These are phyloP conservation scores for Eremochloa ophiuroides DNA, from an alignment of 176 grass and related monocot genomes.

Conservation along the genomic window DNA sequence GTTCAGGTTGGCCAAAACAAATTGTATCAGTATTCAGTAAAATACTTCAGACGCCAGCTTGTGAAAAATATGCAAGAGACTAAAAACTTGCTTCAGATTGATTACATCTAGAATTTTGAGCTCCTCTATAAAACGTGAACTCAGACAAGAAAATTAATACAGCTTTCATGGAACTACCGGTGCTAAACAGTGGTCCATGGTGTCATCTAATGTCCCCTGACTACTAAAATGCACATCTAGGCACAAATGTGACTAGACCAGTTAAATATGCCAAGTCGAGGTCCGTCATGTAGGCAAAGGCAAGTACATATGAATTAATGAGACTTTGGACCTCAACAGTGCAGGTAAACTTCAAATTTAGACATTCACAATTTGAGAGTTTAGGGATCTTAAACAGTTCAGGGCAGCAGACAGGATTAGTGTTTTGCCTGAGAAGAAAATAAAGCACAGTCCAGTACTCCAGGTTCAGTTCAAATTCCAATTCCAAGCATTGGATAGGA, in stretches of 20 bases:
- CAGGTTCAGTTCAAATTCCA: not conserved
- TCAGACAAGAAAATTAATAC: not conserved
- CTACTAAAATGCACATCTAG: not conserved
- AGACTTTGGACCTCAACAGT: not conserved
- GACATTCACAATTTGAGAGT: not conserved
- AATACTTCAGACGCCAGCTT: not conserved
- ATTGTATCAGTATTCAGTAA: not conserved
- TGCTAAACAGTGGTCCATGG: not conserved
- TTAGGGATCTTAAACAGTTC: not conserved
- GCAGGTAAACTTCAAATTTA: not conserved
- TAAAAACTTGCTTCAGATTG: not conserved
- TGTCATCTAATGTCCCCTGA: not conserved
- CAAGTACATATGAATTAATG: not conserved
- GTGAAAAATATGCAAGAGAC: not conserved
- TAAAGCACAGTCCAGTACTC: too few species aligned
- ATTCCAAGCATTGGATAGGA: not conserved
- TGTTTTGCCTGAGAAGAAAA: not conserved
- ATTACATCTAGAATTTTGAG: not conserved
- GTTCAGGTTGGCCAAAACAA: not conserved
- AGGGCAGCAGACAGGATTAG: not conserved
- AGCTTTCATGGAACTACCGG: not conserved
- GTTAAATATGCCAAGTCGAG: not conserved
- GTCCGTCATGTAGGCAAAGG: not conserved
- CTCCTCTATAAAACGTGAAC: not conserved
- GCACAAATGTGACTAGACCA: not conserved